Evolutionary conservation across 192 early-diverging fungal genomes (phyloP), one percentile per base, ranked within the genome.

Genomic region (Coemansia sp.): DNA sequence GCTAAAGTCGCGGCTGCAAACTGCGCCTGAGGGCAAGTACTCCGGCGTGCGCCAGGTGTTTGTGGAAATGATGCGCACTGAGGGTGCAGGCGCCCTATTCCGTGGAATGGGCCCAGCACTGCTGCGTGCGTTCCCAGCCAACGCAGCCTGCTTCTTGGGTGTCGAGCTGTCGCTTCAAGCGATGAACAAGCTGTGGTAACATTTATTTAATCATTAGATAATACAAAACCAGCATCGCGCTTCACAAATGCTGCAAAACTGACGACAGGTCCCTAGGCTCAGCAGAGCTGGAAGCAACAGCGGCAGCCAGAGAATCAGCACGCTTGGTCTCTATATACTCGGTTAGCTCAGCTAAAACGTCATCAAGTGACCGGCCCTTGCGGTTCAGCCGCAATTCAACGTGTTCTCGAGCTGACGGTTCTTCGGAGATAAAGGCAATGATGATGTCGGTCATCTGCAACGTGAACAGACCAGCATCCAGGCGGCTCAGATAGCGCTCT

Each of bases 381-480:
- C 66, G 53, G 26, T 42, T 52, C 11, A 76, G 58, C 55, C 39
- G 57, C 55, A 54, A 55, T 37, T 65, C 61, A 43, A 75, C 55
- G 8, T 55, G 57, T 41, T 43, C 61, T 6, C 20, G 26, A 3
- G 30, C 9, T 16, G 50, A 54, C 26, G 33, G 41, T 42, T 89
- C 89, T 35, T 71, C 70, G 58, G 81, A 81, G 9, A 90, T 51
- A 68, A 82, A 85, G 16, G 83, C 85, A 50, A 92, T 59, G 6
- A 85, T 80, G 11, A 90, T 65, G 62, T 88, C 88, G 1, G 87
- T 73, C 44, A 84, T 69, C 39, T 94, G 92, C 47, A 92, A 65
- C 36, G 83, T 83, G 61, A 93, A 96, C 41, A 96, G 68, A 0
- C 94, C 96, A 0, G 86, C 83, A 36, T 88, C 88, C 50, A 94